phyloP scores from a whole-genome alignment of 352 stramenopile genomes.

The Phytophthora constricta region DNA sequence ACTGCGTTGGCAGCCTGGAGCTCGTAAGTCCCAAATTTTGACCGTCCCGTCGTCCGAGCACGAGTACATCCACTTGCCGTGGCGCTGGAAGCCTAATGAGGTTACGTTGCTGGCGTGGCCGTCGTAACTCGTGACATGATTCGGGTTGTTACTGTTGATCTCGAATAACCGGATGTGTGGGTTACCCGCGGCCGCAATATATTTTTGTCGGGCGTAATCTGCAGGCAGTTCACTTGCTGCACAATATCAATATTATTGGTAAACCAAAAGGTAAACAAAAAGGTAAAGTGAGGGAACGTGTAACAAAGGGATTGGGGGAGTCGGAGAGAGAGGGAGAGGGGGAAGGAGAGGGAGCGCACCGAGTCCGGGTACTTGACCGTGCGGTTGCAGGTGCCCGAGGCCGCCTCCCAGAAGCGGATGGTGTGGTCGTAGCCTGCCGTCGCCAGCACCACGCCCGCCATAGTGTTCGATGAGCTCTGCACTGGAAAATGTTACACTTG shows the following conservation, averaged over 20 bases:
- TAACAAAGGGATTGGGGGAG: not conserved
- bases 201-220: constrained; percentile 98
- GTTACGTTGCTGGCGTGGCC: constrained; percentile 97
- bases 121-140: constrained; percentile 96
- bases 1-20: constrained; percentile 84
- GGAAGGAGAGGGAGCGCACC: constrained; percentile 39
- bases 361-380: constrained; percentile 97
- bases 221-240: constrained; percentile 96
- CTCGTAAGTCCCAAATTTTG: constrained; percentile 95
- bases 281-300: not conserved
- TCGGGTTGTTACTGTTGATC: constrained; percentile 96
- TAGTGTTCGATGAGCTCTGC: constrained; percentile 26
- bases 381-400: constrained; percentile 94
- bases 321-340: not conserved
- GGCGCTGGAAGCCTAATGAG: constrained; percentile 96
- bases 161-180: constrained; percentile 98
- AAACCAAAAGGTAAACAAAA: not conserved
- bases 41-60: constrained; percentile 96
- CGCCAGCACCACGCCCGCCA: constrained; percentile 94
- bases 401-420: constrained; percentile 98
- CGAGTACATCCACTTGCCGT: constrained; percentile 98
- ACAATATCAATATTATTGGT: not conserved
- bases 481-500: constrained; percentile 12
- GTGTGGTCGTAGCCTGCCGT: constrained; percentile 98
- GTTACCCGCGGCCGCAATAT: constrained; percentile 97